Evolutionary conservation across 768 basidiomycete species (phyloP).

Genomic region (Phaeolepiota aurea): DNA sequence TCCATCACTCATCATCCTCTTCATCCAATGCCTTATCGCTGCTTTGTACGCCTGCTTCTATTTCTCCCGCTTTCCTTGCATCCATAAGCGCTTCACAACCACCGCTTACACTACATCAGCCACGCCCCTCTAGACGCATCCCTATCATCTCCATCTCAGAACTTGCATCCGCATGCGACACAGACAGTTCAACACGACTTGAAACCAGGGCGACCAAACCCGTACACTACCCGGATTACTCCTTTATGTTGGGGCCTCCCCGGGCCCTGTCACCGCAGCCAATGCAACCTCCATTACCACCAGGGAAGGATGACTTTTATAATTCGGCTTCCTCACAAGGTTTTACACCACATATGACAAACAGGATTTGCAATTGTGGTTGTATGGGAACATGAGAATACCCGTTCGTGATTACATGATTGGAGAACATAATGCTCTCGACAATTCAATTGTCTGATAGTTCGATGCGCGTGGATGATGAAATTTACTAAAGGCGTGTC

Average conservation of each 20-base stretch:
- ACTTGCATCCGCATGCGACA: constrained; percentile 31
- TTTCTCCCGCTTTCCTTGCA: constrained; percentile 12
- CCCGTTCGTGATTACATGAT: constrained; percentile 1
- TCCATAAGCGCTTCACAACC: constrained; percentile 9
- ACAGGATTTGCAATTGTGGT: constrained; percentile 22
- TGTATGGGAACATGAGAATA: constrained; percentile 18
- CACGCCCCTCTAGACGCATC: constrained; percentile 35
- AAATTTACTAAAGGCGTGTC: neutral
- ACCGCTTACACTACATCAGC: constrained; percentile 33
- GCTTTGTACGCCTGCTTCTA: constrained; percentile 1
- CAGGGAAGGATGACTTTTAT: too few species aligned
- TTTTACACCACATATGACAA: too few species aligned
- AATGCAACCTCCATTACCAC: neutral
- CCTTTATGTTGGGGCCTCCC: too few species aligned
- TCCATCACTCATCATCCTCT: constrained; percentile 8
- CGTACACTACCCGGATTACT: neutral
- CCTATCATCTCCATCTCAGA: constrained; percentile 34
- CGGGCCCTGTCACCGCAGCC: too few species aligned
- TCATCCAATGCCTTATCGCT: constrained; percentile 8
- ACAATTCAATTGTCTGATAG: too few species aligned
- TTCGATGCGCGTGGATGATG: neutral
- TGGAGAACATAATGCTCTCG: too few species aligned
- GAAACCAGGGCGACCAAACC: neutral
- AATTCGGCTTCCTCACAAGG: too few species aligned
- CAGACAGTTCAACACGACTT: constrained; percentile 3